These are phyloP conservation scores for Malus hybrid DNA, from an alignment of 331 rosid genomes.

Conservation along the genomic window DNA sequence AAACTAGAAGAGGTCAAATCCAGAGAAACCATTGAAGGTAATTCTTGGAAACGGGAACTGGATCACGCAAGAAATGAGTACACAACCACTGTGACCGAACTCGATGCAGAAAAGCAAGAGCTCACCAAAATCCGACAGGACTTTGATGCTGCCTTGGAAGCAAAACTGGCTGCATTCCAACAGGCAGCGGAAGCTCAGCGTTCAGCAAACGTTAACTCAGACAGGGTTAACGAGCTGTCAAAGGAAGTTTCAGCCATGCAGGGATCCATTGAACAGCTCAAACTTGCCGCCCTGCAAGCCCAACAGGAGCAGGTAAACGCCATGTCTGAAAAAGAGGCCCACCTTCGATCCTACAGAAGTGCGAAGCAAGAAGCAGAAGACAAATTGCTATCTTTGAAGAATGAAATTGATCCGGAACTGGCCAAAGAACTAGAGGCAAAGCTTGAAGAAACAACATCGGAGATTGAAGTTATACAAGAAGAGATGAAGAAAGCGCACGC, in stretches of 20 bases:
- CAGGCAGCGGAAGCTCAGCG: conserved; percentile 70
- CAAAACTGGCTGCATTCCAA: conserved; percentile 59
- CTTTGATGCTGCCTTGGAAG: conserved; percentile 71
- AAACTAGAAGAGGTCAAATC: conserved; percentile 36
- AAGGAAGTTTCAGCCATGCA: conserved; percentile 45
- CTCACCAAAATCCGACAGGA: conserved; percentile 70
- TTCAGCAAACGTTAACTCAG: conserved; percentile 41
- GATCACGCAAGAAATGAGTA: conserved; percentile 54
- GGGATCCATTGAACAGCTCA: conserved; percentile 42
- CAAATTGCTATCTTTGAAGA: conserved; percentile 35
- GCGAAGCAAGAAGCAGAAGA: conserved; percentile 43
- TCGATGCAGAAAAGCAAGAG: conserved; percentile 77
- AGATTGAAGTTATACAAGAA: conserved; percentile 50
- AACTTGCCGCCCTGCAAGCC: conserved; percentile 33
- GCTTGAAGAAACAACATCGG: conserved; percentile 43
- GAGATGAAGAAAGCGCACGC: conserved; percentile 55
- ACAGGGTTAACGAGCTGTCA: conserved; percentile 43
- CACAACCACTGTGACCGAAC: conserved; percentile 27
- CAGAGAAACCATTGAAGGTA: conserved; percentile 28
- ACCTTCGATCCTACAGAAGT: conserved; percentile 13
- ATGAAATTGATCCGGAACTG: conserved; percentile 40
- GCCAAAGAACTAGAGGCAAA: conserved; percentile 30
- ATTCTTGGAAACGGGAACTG: conserved; percentile 56
- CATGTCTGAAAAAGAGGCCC: conserved; percentile 30
- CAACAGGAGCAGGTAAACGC: conserved; percentile 39